These are phyloP conservation scores for Aureobasidium musti DNA, from an alignment of 2,329 filamentous ascomycete genomes.

Conservation along the genomic window DNA sequence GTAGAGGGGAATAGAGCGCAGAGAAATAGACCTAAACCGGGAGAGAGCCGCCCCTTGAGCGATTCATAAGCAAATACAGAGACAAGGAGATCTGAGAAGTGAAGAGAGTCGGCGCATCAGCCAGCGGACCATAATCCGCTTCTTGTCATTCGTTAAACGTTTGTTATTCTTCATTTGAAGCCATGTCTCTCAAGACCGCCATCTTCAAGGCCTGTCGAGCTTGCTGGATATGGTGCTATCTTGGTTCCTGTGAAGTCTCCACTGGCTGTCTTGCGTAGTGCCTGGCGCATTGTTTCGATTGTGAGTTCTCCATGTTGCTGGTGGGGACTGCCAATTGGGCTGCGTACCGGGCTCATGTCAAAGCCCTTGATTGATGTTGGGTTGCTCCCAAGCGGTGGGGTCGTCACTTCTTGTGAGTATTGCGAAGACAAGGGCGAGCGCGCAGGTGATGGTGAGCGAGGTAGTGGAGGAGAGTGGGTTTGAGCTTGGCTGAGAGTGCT, in stretches of 20 bases:
- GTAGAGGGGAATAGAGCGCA: not conserved
- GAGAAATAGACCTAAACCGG: not conserved
- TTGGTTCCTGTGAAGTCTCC: conserved; percentile 64
- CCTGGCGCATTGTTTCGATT: conserved; percentile 93
- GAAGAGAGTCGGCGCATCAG: not conserved
- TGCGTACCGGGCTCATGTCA: conserved; percentile 63
- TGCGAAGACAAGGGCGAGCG: conserved; percentile 62
- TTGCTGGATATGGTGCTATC: conserved; percentile 43
- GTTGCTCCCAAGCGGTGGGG: conserved; percentile 70
- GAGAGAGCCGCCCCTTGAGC: not conserved
- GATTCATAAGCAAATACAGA: not conserved
- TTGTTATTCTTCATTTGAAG: conserved; percentile 29
- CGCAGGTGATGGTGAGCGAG: conserved; percentile 75
- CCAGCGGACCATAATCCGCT: not conserved
- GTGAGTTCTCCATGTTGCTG: conserved; percentile 69
- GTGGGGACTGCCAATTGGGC: conserved; percentile 61
- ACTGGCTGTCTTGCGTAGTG: conserved; percentile 79
- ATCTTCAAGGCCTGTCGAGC: conserved; percentile 45
- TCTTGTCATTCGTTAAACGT: conserved; percentile 15
- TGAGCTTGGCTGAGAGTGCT: conserved; percentile 47
- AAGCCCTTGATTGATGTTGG: conserved; percentile 71
- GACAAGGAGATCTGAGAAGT: conserved; percentile 10
- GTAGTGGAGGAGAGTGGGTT: conserved; percentile 30
- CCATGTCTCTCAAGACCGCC: conserved; percentile 39
- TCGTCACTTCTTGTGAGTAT: conserved; percentile 67